phyloP scores from a whole-genome alignment of 441 rosid genomes.

The Kokia cookei region DNA sequence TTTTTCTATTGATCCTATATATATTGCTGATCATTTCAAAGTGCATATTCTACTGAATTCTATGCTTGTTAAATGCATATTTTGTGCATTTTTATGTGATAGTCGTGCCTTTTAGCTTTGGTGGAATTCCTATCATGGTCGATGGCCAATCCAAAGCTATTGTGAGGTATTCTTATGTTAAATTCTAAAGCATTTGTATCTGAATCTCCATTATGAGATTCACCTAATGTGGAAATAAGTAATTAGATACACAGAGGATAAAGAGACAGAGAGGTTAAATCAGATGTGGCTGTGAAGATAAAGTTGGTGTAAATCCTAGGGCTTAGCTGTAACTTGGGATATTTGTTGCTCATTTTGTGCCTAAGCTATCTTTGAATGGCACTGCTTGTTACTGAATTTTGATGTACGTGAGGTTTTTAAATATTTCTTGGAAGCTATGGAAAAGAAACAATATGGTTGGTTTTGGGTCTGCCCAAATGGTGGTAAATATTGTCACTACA shows the following conservation, averaged over 20 bases:
- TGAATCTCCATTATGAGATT: background rate
- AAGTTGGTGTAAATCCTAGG: background rate
- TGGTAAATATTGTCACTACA: conserved; percentile 77
- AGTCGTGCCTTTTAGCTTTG: too few species aligned
- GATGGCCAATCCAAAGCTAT: background rate
- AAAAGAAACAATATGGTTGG: conserved; percentile 53
- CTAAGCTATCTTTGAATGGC: background rate
- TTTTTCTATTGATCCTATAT: background rate
- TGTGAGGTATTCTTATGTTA: background rate
- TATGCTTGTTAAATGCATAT: background rate
- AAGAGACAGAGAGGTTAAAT: background rate
- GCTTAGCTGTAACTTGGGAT: background rate
- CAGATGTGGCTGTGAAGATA: background rate
- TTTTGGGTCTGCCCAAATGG: conserved; percentile 97
- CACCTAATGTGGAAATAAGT: background rate
- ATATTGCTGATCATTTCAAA: background rate
- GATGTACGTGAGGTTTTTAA: conserved; percentile 53
- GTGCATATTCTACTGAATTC: background rate
- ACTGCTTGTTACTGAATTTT: background rate
- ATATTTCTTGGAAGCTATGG: conserved; percentile 84
- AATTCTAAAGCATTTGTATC: background rate
- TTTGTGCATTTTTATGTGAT: background rate
- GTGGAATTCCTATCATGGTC: too few species aligned
- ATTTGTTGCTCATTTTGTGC: background rate
- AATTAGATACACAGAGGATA: background rate